phyloP scores from a whole-genome alignment of 2,329 filamentous ascomycete genomes.

The Trichophyton schoenleinii region DNA sequence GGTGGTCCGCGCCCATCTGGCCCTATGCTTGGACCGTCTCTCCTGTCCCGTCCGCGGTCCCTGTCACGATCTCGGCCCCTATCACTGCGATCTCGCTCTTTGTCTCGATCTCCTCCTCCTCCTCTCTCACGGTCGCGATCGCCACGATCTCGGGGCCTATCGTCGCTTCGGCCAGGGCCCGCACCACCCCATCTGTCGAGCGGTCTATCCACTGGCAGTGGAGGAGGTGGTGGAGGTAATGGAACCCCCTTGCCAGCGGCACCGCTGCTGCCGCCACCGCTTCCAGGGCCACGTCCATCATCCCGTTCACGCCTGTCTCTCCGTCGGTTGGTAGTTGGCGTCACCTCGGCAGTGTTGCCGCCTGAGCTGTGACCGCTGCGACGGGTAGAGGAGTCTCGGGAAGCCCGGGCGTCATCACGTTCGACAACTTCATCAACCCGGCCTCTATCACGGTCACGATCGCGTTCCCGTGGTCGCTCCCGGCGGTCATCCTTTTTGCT shows the following conservation, averaged over 20 bases:
- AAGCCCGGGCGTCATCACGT: conserved; percentile 6
- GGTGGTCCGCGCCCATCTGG: conserved; percentile 4
- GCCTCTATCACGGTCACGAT: conserved; percentile 19
- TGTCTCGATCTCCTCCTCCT: conserved; percentile 8
- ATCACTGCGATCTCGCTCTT: conserved; percentile 7
- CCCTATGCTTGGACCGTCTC: conserved; percentile 5
- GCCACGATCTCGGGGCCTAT: conserved; percentile 8
- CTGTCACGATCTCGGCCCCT: conserved; percentile 10
- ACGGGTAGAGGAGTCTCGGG: conserved; percentile 10
- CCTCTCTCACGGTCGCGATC: conserved; percentile 10
- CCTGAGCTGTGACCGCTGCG: conserved; percentile 2
- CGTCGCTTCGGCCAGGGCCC: conserved; percentile 2
- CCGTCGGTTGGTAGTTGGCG: conserved; percentile 3
- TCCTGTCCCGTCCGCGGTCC: conserved; percentile 9
- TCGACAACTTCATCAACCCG: conserved; percentile 4
- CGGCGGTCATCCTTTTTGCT: conserved; percentile 27
- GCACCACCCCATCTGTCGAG: conserved; percentile 10
- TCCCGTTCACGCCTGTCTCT: conserved; percentile 11
- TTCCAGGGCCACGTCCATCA: neutral
- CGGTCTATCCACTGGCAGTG: neutral
- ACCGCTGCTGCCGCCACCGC: neutral
- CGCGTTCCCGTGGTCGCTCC: conserved; percentile 22
- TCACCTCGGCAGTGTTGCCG: neutral
- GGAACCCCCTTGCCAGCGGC: neutral
- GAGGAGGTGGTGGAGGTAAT: conserved; percentile 6